Base-by-base conservation (phyloP, 495 filamentous ascomycete species). In the Neurospora sp. region DNA sequence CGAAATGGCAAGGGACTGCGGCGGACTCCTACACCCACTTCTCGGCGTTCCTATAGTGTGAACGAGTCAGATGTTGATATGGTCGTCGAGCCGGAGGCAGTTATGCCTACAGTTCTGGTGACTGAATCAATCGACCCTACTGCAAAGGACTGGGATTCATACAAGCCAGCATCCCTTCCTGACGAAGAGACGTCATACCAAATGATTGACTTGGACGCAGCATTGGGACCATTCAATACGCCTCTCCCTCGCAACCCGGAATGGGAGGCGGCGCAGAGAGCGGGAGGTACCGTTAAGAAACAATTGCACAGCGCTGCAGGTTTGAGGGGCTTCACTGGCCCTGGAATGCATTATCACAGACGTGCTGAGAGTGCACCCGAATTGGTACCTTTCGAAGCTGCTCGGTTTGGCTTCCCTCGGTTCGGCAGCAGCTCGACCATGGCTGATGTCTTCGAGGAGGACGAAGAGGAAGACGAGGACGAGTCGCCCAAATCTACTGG, bases 401-500 rank as follows among this genome's bases (percentile, higher is more conserved):
- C 85, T 38, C 82, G 88, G 65, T 86, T 91, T 45, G 86, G 87
- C 14, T 83, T 89, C 72, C 84, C 86, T 70, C 85, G 85, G 48
- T 85, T 89, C 69, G 88, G 84, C 68, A 91, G 86, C 78, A 90
- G 86, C 76, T 90, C 89, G 0, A 89, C 89, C 5, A 90, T 93
- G 87, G 91, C 91, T 22, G 96, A 98, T 81, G 96, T 97, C 6
- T 97, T 97, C 74, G 94, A 97, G 79, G 96, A 97, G 81, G 96
- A 99, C 70, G 96, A 97, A 75, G 94, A 96, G 75, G 93, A 97
- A 72, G 78, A 85, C 41, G 78, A 80, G 6, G 80, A 75, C 16
- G 77, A 78, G 9, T 48, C 69, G 7, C 71, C 61, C 9, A 75
- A 74, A 42, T 76, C 78, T 9, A 77, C 74, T 45, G 76, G 77